phyloP scores from a whole-genome alignment of 345 rosid species.

The Bruguiera gymnorhiza region DNA sequence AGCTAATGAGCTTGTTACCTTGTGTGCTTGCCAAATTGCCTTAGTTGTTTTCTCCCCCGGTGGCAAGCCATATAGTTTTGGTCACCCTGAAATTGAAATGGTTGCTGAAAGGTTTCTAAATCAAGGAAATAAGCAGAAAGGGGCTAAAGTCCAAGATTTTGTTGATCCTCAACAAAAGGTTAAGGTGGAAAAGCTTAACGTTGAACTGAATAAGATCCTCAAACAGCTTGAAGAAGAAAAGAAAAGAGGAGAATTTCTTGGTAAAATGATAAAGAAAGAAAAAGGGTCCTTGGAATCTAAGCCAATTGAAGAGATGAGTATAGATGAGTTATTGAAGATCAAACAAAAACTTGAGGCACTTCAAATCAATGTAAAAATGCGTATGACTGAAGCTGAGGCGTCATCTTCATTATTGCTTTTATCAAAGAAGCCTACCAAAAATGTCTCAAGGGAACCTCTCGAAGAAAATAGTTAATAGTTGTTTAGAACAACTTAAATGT shows the following conservation, averaged over 20 bases:
- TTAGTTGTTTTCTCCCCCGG: slow-evolving; percentile 23
- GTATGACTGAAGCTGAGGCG: slow-evolving; percentile 15
- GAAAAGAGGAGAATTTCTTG: slow-evolving; percentile 12
- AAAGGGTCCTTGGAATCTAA: not conserved
- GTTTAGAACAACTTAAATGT: not conserved
- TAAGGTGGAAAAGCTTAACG: slow-evolving; percentile 2
- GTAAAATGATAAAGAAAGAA: slow-evolving; percentile 1
- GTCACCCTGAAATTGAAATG: slow-evolving; percentile 6
- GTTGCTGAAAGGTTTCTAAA: slow-evolving; percentile 13
- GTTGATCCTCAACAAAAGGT: not conserved
- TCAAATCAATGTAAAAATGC: not conserved
- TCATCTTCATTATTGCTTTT: slow-evolving; percentile 15
- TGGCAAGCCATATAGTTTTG: slow-evolving; percentile 20
- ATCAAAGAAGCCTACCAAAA: too few species aligned
- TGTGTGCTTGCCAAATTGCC: slow-evolving; percentile 16
- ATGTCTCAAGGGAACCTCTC: not conserved
- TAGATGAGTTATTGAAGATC: slow-evolving; percentile 8
- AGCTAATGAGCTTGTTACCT: slow-evolving; percentile 21
- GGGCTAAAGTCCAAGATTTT: not conserved
- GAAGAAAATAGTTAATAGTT: not conserved
- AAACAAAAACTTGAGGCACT: slow-evolving; percentile 12
- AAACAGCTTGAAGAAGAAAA: slow-evolving; percentile 18
- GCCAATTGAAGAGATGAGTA: not conserved
- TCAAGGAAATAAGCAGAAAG: not conserved
- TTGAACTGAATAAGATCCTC: not conserved